Evolutionary conservation across 495 filamentous ascomycete species (phyloP).

Genomic region (Penicillium paradoxum): DNA sequence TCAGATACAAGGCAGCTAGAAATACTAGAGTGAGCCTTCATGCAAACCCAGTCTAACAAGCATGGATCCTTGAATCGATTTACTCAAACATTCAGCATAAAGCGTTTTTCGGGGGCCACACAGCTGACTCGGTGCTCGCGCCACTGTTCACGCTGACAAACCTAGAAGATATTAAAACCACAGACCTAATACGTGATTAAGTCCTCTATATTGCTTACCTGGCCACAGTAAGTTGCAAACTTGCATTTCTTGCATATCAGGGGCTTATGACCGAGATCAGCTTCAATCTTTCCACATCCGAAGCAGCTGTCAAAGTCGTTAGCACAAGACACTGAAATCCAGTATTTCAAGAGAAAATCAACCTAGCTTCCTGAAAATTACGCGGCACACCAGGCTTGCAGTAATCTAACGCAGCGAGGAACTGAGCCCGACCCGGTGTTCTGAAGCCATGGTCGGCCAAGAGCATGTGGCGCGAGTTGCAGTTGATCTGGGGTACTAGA

Average conservation of each 20-base stretch:
- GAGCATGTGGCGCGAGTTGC: neutral
- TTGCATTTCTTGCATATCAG: neutral
- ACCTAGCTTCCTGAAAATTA: constrained; percentile 2
- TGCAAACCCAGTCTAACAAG: too few species aligned
- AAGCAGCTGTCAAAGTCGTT: constrained; percentile 1
- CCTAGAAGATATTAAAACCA: neutral
- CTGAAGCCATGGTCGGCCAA: constrained; percentile 1
- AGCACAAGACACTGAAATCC: neutral
- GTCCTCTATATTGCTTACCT: neutral
- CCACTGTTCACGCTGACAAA: neutral
- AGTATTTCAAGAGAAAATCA: neutral
- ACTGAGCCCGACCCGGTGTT: constrained; percentile 3
- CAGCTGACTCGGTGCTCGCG: neutral
- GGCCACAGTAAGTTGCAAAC: constrained; percentile 1
- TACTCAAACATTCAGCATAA: neutral
- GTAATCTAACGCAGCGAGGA: constrained; percentile 4
- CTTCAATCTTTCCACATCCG: constrained; percentile 1
- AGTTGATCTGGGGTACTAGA: neutral
- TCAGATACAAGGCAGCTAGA: too few species aligned
- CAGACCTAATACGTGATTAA: too few species aligned
- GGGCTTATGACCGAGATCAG: neutral
- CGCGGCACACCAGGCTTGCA: constrained; percentile 2
- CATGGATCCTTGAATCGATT: neutral
- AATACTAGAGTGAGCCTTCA: neutral
- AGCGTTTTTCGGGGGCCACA: neutral